phyloP scores from a whole-genome alignment of 768 basidiomycete genomes.

The Phanerochaete sordida region DNA sequence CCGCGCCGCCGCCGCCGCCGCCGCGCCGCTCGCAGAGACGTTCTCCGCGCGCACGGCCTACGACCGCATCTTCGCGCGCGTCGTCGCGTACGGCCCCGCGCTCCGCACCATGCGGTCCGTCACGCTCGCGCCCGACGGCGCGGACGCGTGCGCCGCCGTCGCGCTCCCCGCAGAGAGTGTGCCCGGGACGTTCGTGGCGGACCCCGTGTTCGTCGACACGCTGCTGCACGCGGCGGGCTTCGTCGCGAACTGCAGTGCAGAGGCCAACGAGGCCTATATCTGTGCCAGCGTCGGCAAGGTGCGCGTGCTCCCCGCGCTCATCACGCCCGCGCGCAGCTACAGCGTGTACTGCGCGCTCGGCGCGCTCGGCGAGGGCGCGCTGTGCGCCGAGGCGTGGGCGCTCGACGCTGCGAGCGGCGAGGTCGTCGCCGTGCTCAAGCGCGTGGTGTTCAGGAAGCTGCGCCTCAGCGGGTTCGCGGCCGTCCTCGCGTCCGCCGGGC shows the following conservation, averaged over 20 bases:
- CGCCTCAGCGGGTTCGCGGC: constrained; percentile 40
- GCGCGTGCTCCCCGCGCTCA: constrained; percentile 40
- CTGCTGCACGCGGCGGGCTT: constrained; percentile 71
- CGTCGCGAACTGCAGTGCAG: constrained; percentile 55
- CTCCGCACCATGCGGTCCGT: constrained; percentile 60
- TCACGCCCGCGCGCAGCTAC: constrained; percentile 37
- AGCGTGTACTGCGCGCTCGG: constrained; percentile 51
- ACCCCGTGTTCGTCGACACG: constrained; percentile 63
- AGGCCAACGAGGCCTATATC: constrained; percentile 53
- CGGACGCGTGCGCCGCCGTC: constrained; percentile 39
- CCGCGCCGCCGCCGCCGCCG: no score
- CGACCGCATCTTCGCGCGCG: constrained; percentile 63
- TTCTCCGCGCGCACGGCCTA: constrained; percentile 58
- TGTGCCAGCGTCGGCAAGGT: constrained; percentile 53
- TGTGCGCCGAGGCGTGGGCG: no score
- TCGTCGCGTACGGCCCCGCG: constrained; percentile 57
- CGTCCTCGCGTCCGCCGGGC: constrained; percentile 7
- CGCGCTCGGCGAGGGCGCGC: constrained; percentile 42
- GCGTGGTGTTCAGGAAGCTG: constrained; percentile 57
- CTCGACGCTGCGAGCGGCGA: constrained; percentile 52
- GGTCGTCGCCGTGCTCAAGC: constrained; percentile 55
- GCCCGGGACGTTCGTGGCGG: constrained; percentile 35
- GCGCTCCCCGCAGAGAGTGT: constrained; percentile 34
- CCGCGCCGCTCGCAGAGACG: constrained; percentile 33
- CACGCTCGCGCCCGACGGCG: constrained; percentile 43